Conservation (phyloP, 1,139 yeast genomes). For the Martiniozyma asiatica region DNA sequence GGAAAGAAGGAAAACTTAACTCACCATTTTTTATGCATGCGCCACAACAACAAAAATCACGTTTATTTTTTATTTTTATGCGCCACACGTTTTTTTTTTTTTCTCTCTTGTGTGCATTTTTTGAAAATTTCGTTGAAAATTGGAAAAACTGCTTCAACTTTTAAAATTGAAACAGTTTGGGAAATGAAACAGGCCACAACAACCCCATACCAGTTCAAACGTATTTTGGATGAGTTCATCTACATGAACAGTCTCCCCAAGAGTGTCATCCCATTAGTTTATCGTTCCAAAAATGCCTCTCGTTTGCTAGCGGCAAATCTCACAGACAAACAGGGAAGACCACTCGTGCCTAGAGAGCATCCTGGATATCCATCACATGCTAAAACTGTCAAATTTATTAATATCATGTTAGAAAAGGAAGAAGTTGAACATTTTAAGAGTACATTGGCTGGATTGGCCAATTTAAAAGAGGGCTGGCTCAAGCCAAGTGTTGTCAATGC, state of each 20-base stretch:
- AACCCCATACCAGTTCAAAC: constrained; percentile 17
- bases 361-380: constrained; percentile 26
- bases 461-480: constrained; percentile 2
- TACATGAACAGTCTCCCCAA: constrained; percentile 22
- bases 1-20: no score
- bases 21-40: no score
- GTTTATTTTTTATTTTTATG: no score
- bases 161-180: neutral
- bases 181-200: neutral
- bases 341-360: constrained; percentile 26
- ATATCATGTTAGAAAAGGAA: constrained; percentile 20
- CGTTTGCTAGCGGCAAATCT: constrained; percentile 39
- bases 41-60: no score
- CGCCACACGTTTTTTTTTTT: no score
- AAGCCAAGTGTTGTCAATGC: constrained; percentile 12
- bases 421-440: constrained; percentile 15
- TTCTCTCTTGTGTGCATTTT: no score
- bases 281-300: constrained; percentile 35
- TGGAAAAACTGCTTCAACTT: no score
- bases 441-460: constrained; percentile 2
- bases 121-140: no score
- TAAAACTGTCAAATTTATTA: constrained; percentile 24
- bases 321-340: constrained; percentile 30
- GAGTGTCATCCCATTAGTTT: constrained; percentile 28
- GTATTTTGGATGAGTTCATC: constrained; percentile 19